phyloP scores from a whole-genome alignment of 1,284 basidiomycete genomes.

The Tetrapyrgos nigripes region DNA sequence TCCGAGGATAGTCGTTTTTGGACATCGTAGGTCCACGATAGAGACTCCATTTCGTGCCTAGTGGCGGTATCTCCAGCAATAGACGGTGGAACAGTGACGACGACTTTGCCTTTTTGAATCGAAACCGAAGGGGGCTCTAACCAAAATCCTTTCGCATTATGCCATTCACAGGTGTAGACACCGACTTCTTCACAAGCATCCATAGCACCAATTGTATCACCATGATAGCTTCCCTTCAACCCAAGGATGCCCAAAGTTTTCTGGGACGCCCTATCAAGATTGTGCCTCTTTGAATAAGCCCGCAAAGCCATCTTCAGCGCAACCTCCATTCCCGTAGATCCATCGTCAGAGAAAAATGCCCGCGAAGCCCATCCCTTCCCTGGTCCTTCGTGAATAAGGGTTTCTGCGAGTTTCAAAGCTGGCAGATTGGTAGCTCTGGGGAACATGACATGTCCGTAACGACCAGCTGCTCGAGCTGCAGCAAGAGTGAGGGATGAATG shows the following conservation, averaged over 20 bases:
- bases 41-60: slow-evolving; percentile 39
- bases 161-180: slow-evolving; percentile 97
- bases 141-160: slow-evolving; percentile 92
- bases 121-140: slow-evolving; percentile 87
- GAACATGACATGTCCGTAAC: slow-evolving; percentile 98
- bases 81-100: slow-evolving; percentile 62
- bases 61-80: slow-evolving; percentile 16
- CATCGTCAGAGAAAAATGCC: slow-evolving; percentile 95
- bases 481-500: slow-evolving; percentile 82
- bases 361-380: slow-evolving; percentile 90
- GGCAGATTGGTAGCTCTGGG: slow-evolving; percentile 89
- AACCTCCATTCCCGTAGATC: slow-evolving; percentile 95
- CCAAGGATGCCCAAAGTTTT: slow-evolving; percentile 85
- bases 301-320: slow-evolving; percentile 96
- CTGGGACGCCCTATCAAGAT: slow-evolving; percentile 34
- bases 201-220: slow-evolving; percentile 98
- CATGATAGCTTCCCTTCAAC: slow-evolving; percentile 94
- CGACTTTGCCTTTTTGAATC: slow-evolving; percentile 66
- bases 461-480: slow-evolving; percentile 88
- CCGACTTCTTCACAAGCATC: slow-evolving; percentile 90
- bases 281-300: slow-evolving; percentile 60
- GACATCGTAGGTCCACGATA: slow-evolving; percentile 81
- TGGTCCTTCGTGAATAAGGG: slow-evolving; percentile 68
- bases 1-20: slow-evolving; percentile 52
- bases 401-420: slow-evolving; percentile 81